These are phyloP conservation scores for Cercis canadensis DNA, from an alignment of 306 rosid genomes.

Conservation along the genomic window DNA sequence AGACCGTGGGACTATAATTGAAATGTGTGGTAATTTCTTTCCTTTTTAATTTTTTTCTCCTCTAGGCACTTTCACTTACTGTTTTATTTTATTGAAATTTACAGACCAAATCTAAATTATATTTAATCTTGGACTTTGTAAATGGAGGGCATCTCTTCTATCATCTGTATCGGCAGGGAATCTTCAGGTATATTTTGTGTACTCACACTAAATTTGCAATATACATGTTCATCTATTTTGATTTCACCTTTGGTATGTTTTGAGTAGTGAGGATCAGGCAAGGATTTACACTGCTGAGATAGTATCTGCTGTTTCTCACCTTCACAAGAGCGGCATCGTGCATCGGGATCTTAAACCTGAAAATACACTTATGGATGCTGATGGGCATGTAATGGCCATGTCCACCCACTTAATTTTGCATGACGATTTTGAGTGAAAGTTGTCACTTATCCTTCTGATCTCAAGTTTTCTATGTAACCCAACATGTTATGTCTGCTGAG, in stretches of 20 bases:
- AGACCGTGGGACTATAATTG: too few relatives aligned
- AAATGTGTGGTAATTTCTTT: not conserved
- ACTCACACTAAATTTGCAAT: not conserved
- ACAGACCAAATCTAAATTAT: slow-evolving; percentile 86
- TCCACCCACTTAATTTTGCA: slow-evolving; percentile 33
- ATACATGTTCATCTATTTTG: slow-evolving; percentile 16
- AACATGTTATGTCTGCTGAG: slow-evolving; percentile 17
- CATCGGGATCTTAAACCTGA: slow-evolving; percentile 98
- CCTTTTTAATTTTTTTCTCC: not conserved
- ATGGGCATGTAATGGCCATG: slow-evolving; percentile 83
- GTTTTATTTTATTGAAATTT: slow-evolving; percentile 26
- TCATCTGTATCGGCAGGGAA: slow-evolving; percentile 86
- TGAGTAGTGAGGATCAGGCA: slow-evolving; percentile 97
- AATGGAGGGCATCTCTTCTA: slow-evolving; percentile 97
- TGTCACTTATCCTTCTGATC: slow-evolving; percentile 23
- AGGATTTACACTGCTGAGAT: slow-evolving; percentile 94
- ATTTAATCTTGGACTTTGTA: slow-evolving; percentile 87
- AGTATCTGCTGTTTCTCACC: slow-evolving; percentile 93
- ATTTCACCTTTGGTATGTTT: slow-evolving; percentile 46
- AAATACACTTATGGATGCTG: slow-evolving; percentile 87
- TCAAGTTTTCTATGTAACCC: not conserved
- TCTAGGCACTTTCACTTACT: slow-evolving; percentile 5
- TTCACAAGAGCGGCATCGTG: slow-evolving; percentile 84
- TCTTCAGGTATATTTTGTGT: slow-evolving; percentile 68
- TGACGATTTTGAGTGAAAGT: slow-evolving; percentile 30